A percentile compares a stretch with the other conserved stretches of the same genome.
phyloP scores from a whole-genome alignment of 305 asterid genomes.

The Solanum aculeatissimum region DNA sequence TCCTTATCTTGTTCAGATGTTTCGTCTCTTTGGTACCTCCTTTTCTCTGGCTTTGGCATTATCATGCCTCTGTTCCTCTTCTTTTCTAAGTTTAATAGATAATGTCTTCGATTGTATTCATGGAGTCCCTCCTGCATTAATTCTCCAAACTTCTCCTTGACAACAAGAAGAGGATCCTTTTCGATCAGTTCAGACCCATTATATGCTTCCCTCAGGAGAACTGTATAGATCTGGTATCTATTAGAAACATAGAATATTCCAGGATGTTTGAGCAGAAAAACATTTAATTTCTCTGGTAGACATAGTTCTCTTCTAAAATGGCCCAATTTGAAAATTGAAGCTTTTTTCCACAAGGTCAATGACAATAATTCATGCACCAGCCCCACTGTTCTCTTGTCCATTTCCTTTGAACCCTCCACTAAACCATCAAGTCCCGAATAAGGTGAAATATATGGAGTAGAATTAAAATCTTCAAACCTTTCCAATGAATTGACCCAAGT shows the following conservation, averaged over 20 bases:
- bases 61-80: constrained; percentile 47
- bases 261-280: constrained; percentile 73
- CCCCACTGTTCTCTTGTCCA: constrained; percentile 64
- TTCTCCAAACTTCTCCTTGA: constrained; percentile 85
- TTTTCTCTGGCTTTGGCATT: constrained; percentile 17
- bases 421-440: constrained; percentile 24
- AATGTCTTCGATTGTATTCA: constrained; percentile 65
- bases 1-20: constrained; percentile 22
- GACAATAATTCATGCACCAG: constrained; percentile 76
- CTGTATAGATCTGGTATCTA: constrained; percentile 60
- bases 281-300: constrained; percentile 62
- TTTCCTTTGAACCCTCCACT: constrained; percentile 50
- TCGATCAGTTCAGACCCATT: constrained; percentile 54
- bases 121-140: constrained; percentile 88
- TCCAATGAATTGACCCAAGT: constrained; percentile 80
- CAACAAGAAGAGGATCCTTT: constrained; percentile 73
- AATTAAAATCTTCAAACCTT: constrained; percentile 66
- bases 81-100: constrained; percentile 59
- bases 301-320: constrained; percentile 76
- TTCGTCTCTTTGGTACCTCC: constrained; percentile 9
- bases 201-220: constrained; percentile 81
- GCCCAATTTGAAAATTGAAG: constrained; percentile 52
- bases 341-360: constrained; percentile 74
- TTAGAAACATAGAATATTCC: constrained; percentile 85
- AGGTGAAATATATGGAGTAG: constrained; percentile 69